A percentile compares a stretch with the other conserved stretches of the same genome.
These are phyloP conservation scores for Abrus precatorius DNA, from an alignment of 306 rosid species.

Conservation along the genomic window DNA sequence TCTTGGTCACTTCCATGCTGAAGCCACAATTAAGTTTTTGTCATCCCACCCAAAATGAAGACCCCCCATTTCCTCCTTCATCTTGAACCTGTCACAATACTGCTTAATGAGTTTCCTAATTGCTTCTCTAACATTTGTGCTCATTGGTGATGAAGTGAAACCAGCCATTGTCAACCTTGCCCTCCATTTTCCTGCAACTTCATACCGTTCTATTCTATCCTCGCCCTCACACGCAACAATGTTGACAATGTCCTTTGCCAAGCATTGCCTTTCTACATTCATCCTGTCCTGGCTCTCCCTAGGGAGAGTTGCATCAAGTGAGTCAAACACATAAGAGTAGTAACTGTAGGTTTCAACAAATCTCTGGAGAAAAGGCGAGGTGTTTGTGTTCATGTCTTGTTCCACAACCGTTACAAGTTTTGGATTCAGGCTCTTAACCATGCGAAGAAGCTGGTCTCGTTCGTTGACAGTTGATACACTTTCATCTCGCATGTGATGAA, in stretches of 20 bases:
- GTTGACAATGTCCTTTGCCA: constrained; percentile 91
- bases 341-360: constrained; percentile 80
- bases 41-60: constrained; percentile 96
- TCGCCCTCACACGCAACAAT: constrained; percentile 92
- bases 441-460: constrained; percentile 86
- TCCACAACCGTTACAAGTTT: constrained; percentile 94
- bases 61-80: constrained; percentile 77
- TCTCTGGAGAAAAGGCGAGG: constrained; percentile 81
- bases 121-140: constrained; percentile 56
- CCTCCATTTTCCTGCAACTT: constrained; percentile 96
- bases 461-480: constrained; percentile 85
- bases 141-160: constrained; percentile 70
- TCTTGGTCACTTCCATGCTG: constrained; percentile 82
- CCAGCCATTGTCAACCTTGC: constrained; percentile 97
- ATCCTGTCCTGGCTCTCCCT: constrained; percentile 92
- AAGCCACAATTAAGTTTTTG: constrained; percentile 85
- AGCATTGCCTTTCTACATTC: constrained; percentile 91
- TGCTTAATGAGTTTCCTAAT: constrained; percentile 64
- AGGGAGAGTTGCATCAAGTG: constrained; percentile 92
- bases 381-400: constrained; percentile 94
- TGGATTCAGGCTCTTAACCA: constrained; percentile 89
- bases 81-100: constrained; percentile 78
- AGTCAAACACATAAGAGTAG: constrained; percentile 85
- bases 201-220: constrained; percentile 89
- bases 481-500: constrained; percentile 96